These are phyloP conservation scores for Jacaranda mimosifolia DNA, from an alignment of 257 asterid species.

Conservation along the genomic window DNA sequence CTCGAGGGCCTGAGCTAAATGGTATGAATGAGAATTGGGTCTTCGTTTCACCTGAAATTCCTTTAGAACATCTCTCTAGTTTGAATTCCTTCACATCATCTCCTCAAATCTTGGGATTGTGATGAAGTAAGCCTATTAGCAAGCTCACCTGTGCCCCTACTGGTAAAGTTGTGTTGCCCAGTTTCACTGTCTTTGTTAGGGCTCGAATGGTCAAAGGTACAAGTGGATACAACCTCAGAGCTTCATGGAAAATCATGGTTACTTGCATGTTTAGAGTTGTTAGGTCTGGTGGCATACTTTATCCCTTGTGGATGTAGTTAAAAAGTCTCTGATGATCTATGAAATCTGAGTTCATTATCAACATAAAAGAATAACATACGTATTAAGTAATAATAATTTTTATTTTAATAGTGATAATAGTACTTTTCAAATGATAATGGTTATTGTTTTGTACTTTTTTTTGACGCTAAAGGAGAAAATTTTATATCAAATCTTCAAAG, in stretches of 20 bases:
- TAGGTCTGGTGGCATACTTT: too few species aligned
- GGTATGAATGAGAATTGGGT: conserved; percentile 35
- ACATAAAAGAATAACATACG: neutral
- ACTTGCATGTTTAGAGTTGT: conserved; percentile 15
- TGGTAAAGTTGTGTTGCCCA: conserved; percentile 31
- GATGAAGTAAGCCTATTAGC: conserved; percentile 41
- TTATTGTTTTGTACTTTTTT: too few species aligned
- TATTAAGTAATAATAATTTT: too few species aligned
- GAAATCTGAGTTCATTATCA: too few species aligned
- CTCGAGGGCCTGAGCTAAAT: conserved; percentile 47
- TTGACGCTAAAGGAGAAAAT: too few species aligned
- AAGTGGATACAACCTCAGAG: conserved; percentile 43
- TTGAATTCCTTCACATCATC: conserved; percentile 44
- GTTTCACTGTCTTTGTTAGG: conserved; percentile 19
- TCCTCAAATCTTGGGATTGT: conserved; percentile 47
- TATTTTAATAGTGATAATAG: too few species aligned
- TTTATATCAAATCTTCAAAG: too few species aligned
- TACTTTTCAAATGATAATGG: too few species aligned
- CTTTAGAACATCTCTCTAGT: conserved; percentile 49
- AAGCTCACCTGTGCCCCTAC: conserved; percentile 35
- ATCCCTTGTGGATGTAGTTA: too few species aligned
- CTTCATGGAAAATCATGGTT: conserved; percentile 44
- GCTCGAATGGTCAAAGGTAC: conserved; percentile 27
- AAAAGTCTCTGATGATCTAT: too few species aligned
- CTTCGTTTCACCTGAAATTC: conserved; percentile 40